Conservation (phyloP, 1,284 basidiomycete species). For the Microstroma glucosiphilum region DNA sequence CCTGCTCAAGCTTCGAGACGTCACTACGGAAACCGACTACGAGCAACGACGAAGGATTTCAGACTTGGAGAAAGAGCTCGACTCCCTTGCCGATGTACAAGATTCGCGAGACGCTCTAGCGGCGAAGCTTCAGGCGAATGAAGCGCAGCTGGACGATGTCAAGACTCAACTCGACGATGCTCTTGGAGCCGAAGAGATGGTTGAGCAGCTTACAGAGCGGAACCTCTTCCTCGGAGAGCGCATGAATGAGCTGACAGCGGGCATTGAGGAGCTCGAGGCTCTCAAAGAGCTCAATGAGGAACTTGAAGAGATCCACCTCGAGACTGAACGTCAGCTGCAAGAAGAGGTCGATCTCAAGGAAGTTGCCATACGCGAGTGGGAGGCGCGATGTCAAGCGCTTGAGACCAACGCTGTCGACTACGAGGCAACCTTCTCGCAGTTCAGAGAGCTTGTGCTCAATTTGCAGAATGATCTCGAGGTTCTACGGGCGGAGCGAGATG, state of each 20-base stretch:
- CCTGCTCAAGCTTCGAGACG: conserved; percentile 74
- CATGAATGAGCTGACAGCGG: conserved; percentile 85
- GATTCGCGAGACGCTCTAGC: conserved; percentile 25
- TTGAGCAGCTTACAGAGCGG: conserved; percentile 88
- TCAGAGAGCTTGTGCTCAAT: conserved; percentile 44
- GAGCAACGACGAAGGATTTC: conserved; percentile 73
- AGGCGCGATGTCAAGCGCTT: conserved; percentile 24
- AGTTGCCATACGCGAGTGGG: conserved; percentile 25
- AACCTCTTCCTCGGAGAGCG: conserved; percentile 74
- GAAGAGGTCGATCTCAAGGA: conserved; percentile 64
- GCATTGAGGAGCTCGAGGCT: conserved; percentile 90
- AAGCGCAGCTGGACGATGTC: conserved; percentile 84
- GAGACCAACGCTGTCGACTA: conserved; percentile 39
- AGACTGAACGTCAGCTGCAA: conserved; percentile 85
- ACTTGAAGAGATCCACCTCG: conserved; percentile 90
- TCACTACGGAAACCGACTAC: conserved; percentile 77
- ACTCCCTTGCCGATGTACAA: conserved; percentile 22
- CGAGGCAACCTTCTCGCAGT: conserved; percentile 40
- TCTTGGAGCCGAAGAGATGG: conserved; percentile 87
- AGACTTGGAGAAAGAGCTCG: conserved; percentile 82
- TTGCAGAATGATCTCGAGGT: conserved; percentile 40
- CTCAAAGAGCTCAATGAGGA: conserved; percentile 94
- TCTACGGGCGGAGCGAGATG: conserved; percentile 30
- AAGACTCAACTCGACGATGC: conserved; percentile 93
- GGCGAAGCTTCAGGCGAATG: conserved; percentile 53